Evolutionary conservation across 2,329 filamentous ascomycete genomes (phyloP), one percentile per base, ranked within the genome.

Genomic region (Trichoderma guizhouense): DNA sequence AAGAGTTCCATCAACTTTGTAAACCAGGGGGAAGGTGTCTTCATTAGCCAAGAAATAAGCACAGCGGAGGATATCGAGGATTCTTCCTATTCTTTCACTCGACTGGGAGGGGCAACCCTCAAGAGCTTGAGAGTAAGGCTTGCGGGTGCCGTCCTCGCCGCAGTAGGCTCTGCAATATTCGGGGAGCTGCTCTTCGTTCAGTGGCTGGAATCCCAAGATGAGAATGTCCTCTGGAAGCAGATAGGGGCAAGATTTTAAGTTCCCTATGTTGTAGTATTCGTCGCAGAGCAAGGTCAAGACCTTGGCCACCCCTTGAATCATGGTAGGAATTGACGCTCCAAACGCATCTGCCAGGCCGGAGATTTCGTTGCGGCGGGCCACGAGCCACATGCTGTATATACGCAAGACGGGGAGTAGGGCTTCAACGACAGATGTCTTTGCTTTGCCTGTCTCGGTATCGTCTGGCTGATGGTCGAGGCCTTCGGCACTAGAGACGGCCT

Each of bases 371-470:
- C 84, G 82, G 61, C 82, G 83, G 18, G 83, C 82, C 68, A 84
- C 84, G 3, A 89, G 80, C 87, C 87, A 89, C 60, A 86, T 83
- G 71, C 85, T 79, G 73, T 86, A 89, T 28, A 88, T 77, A n/a
- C 87, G 85, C 66, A 88, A 77, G 15, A 88, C 80, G 1, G 86
- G 85, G 5, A 89, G 77, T n/a, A 86, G 78, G n/a, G 80, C 83
- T 71, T 81, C 81, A 15, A 85, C 76, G 7, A 80, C 75, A 9
- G 82, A 74, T 12, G 80, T 81, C 55, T 84, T 81, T 68, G 80
- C 75, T 24, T 53, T 30, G n/a, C 36, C 8, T 26, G 43, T 21
- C 24, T 69, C 67, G 12, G 75, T 72, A 18, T 61, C 78, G 39
- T 79, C 74, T 5, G 71, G 69, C 24, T 76, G 73, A 15, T 77